phyloP scores from a whole-genome alignment of 1,139 yeast species.

The Debaryomyces fabryi region DNA sequence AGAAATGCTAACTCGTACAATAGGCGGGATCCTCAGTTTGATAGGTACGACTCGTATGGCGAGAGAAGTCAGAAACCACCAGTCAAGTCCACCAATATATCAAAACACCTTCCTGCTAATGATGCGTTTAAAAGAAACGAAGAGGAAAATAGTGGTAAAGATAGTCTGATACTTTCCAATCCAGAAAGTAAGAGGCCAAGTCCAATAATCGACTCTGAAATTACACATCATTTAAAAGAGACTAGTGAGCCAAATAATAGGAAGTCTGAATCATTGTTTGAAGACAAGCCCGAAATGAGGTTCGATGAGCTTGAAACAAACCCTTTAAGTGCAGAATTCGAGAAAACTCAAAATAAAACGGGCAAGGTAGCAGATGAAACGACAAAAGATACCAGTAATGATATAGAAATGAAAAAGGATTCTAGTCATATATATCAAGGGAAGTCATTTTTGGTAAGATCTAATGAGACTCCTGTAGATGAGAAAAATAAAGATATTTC shows the following conservation, averaged over 20 bases:
- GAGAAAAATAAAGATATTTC: background rate
- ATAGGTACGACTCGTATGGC: constrained; percentile 19
- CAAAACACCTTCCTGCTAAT: background rate
- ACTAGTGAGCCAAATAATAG: background rate
- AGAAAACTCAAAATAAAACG: background rate
- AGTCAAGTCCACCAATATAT: background rate
- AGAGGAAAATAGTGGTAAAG: background rate
- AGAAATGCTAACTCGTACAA: background rate
- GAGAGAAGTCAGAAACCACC: constrained; percentile 8
- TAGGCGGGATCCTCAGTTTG: constrained; percentile 9
- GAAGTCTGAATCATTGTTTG: constrained; percentile 4
- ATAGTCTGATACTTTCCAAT: background rate
- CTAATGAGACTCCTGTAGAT: background rate
- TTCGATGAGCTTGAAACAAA: constrained; percentile 6
- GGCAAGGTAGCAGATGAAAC: background rate
- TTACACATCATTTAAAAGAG: background rate
- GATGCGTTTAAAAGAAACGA: background rate
- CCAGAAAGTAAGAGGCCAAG: background rate
- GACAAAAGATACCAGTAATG: background rate
- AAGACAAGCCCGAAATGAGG: constrained; percentile 9
- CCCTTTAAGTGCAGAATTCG: background rate
- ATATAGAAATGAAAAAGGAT: background rate
- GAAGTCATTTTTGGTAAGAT: background rate
- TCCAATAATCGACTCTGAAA: background rate
- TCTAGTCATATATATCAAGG: background rate